Percentiles rank a stretch among this genome's conserved stretches.
Conservation (phyloP, 805 yeast species). For the Pichia gijzeniarum region DNA sequence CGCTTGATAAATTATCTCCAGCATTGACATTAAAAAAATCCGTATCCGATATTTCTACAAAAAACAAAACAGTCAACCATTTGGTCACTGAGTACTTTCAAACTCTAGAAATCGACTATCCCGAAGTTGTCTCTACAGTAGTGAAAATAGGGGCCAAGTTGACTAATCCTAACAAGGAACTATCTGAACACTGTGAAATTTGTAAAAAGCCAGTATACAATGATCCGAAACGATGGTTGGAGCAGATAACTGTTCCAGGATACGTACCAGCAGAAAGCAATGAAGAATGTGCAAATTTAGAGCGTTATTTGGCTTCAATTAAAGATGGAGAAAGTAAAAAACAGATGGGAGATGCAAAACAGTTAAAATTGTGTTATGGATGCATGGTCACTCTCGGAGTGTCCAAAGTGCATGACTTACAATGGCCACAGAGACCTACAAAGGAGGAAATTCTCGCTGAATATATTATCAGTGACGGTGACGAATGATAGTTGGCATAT, state of each 20-base stretch:
- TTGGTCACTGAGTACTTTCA: constrained; percentile 67
- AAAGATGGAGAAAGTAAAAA: not conserved
- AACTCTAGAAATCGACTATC: constrained; percentile 68
- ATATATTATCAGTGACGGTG: constrained; percentile 15
- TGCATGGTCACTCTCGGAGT: constrained; percentile 60
- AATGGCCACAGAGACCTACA: constrained; percentile 27
- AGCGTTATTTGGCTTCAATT: constrained; percentile 18
- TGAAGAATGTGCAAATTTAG: constrained; percentile 33
- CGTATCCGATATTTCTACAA: constrained; percentile 38
- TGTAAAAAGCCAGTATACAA: constrained; percentile 51
- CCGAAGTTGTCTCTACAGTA: constrained; percentile 88
- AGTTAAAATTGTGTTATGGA: constrained; percentile 61
- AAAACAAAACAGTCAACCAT: constrained; percentile 76
- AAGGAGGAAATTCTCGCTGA: constrained; percentile 26
- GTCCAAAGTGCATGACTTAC: constrained; percentile 22
- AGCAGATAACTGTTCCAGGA: constrained; percentile 56
- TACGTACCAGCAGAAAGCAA: constrained; percentile 42
- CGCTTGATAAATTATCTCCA: constrained; percentile 31
- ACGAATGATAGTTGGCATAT: not conserved
- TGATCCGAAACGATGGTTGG: constrained; percentile 61
- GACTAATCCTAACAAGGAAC: constrained; percentile 35
- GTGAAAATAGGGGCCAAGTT: constrained; percentile 83
- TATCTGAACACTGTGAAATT: constrained; percentile 39
- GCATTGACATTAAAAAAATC: not conserved
- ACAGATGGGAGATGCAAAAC: not conserved